Evolutionary conservation across 225 moss, liverwort and hornwort genomes (phyloP), one percentile per base, ranked within the genome.

Genomic region (Sphagnum contortum): DNA sequence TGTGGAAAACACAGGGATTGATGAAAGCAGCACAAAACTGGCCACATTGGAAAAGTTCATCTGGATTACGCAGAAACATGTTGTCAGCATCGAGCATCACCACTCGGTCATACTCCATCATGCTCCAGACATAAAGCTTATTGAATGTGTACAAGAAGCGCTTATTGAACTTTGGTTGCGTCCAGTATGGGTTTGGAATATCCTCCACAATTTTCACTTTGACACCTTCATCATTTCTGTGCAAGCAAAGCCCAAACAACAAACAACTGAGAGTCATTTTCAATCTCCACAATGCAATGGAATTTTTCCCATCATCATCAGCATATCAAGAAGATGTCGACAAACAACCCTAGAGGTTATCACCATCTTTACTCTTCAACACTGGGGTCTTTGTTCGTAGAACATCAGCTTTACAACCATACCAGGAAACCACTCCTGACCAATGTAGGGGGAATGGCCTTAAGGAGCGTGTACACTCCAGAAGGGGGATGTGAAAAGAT

Each of bases 31-130:
- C 91, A 60, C 91, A 91, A 64, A 91, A 91, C 66, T 91, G 75
- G 48, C 91, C 91, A 66, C 91, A 91, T 61, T 77, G 79, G 64
- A 91, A 91, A 49, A 91, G 74, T 62, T 91, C 91, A 47, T 91
- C 79, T 5, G 91, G 69, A 12, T 74, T 78, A 44, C 85, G 81
- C 46, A 91, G 68, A 66, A 91, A 88, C n/a, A 91, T 55, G 59
- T 91, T 91, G 76, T 91, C 86, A 45, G 70, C 91, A 66, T 91
- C 91, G 8, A 91, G 76, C 91, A 91, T 91, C 3, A 91, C 64
- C 5, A 91, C 75, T 48, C 88, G 75, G 69, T 88, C 83, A 55
- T 91, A 91, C 6, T 88, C 86, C 1, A 13, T 80, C 69, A 91
- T 5, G 48, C 68, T 81, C 91, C 91, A 91, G 13, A 86, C 88